Conservation (phyloP, 257 asterid genomes). For the Ophiorrhiza pumila region DNA sequence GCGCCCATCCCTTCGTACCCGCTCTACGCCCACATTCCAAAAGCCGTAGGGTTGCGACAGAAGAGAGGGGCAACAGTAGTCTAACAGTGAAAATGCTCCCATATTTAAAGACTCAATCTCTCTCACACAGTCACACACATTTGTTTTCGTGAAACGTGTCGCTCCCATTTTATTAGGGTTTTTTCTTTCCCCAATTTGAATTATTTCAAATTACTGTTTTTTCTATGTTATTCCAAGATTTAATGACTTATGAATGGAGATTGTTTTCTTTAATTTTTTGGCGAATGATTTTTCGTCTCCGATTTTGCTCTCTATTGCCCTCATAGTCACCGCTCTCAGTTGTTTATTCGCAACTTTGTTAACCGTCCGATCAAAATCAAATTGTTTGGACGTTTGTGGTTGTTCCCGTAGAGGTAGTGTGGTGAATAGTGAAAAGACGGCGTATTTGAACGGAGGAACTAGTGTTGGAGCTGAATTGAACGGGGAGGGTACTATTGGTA, state of each 20-base stretch:
- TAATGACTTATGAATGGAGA: slow-evolving; percentile 68
- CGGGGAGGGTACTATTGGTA: slow-evolving; percentile 1
- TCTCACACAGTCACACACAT: background rate
- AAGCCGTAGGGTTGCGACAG: background rate
- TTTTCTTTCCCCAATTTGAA: background rate
- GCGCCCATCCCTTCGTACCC: background rate
- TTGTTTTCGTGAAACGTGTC: background rate
- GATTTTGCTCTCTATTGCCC: slow-evolving; percentile 32
- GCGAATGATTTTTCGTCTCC: slow-evolving; percentile 34
- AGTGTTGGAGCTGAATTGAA: slow-evolving; percentile 5
- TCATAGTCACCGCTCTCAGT: slow-evolving; percentile 45
- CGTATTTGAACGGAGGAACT: slow-evolving; percentile 22
- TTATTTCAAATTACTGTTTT: background rate
- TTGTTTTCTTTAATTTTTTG: slow-evolving; percentile 26
- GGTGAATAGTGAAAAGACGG: slow-evolving; percentile 25
- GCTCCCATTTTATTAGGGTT: slow-evolving; percentile 7
- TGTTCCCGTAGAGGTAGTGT: slow-evolving; percentile 23
- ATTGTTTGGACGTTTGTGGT: slow-evolving; percentile 12
- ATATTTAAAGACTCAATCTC: background rate
- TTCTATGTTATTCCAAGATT: slow-evolving; percentile 44
- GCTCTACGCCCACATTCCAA: background rate
- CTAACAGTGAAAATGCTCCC: background rate
- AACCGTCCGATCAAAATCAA: slow-evolving; percentile 26
- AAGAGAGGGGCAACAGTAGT: no score
- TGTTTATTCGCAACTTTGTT: slow-evolving; percentile 41